Conservation (phyloP, 2,329 filamentous ascomycete species). For the Pseudogymnoascus sp. region DNA sequence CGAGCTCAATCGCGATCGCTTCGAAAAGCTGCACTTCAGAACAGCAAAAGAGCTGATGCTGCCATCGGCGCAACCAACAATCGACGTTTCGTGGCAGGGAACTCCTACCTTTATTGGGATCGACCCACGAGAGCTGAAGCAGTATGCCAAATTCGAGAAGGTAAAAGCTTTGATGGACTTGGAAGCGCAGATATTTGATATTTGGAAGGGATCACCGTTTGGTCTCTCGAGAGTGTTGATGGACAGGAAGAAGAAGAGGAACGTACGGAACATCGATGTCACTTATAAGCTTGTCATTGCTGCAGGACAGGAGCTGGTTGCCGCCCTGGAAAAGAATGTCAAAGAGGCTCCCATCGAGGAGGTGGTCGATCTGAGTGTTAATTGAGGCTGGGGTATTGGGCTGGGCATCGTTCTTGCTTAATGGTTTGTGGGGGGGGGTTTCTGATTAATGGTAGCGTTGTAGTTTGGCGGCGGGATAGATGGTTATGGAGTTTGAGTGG, state of each 20-base stretch:
- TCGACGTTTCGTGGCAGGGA: not conserved
- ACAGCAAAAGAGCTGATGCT: conserved; percentile 27
- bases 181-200: not conserved
- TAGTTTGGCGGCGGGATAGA: not conserved
- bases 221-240: not conserved
- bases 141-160: not conserved
- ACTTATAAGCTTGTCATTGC: not conserved
- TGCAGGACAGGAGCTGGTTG: not conserved
- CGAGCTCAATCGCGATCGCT: conserved; percentile 1
- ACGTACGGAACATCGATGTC: not conserved
- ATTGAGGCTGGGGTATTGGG: not conserved
- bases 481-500: not conserved
- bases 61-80: not conserved
- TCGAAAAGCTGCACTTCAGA: conserved; percentile 20
- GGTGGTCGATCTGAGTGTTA: not conserved
- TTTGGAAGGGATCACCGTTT: not conserved
- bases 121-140: not conserved
- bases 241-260: not conserved
- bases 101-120: not conserved
- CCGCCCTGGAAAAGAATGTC: not conserved
- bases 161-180: not conserved
- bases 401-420: not conserved
- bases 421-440: not conserved
- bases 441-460: not conserved
- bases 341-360: not conserved